Conservation (phyloP, 2,329 filamentous ascomycete genomes). For the Cercospora sesami region DNA sequence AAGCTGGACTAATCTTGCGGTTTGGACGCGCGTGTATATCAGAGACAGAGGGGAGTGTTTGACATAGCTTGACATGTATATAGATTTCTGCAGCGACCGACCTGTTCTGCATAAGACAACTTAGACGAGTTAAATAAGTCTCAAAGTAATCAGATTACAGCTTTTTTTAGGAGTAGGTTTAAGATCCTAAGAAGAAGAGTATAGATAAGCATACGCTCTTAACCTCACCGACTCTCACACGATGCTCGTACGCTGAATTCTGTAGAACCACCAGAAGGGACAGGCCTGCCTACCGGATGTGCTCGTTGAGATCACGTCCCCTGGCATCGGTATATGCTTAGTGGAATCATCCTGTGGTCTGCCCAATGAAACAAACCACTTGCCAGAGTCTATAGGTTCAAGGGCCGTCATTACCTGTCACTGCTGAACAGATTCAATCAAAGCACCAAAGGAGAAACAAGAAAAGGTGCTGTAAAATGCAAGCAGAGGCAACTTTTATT, state of each 20-base stretch:
- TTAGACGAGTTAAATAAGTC: too few species aligned
- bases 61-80: constrained; percentile 15
- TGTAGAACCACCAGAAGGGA: not conserved
- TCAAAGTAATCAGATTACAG: too few species aligned
- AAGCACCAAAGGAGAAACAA: not conserved
- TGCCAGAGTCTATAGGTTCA: not conserved
- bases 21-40: constrained; percentile 14
- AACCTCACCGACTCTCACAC: not conserved
- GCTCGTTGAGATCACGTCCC: not conserved
- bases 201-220: not conserved
- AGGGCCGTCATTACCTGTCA: not conserved
- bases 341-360: not conserved
- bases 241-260: not conserved
- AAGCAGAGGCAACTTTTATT: constrained; percentile 27
- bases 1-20: not conserved
- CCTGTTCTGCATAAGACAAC: not conserved
- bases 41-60: constrained; percentile 10
- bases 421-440: not conserved
- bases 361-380: not conserved
- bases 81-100: not conserved
- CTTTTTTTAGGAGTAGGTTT: not conserved
- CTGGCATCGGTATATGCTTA: not conserved
- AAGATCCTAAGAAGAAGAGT: not conserved
- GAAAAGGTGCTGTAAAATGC: not conserved
- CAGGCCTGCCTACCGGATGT: not conserved